Evolutionary conservation across 129 eudicot species (phyloP), one percentile per base, ranked within the genome.

Genomic region (Deinandra increscens): DNA sequence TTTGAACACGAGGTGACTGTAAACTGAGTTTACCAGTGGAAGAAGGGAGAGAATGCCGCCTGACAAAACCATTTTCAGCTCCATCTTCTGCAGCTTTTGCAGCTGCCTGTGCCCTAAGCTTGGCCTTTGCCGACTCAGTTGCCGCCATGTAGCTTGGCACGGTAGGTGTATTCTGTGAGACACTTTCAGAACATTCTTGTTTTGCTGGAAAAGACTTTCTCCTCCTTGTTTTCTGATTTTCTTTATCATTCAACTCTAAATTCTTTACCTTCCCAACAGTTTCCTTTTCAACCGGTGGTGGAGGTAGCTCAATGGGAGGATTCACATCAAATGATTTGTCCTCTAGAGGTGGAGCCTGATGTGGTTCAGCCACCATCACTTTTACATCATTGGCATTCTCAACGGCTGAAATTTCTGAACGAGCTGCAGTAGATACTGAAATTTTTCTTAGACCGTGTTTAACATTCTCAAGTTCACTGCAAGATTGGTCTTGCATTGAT

Each of bases 91-190:
- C 84, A 5, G 82, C 41, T 66, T 74, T 87, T 39, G 88, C 75
- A 48, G 90, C 64, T 10, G 77, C 94, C 70, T 87, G 97, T 46
- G 83, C 86, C 75, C 88, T 85, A 53, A 88, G 96, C 80, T 85
- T 88, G 14, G 97, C 96, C 79, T 91, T 91, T 29, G 93, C 97
- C 18, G 97, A 88, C 75, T 81, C 81, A 60, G 97, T 88, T 45
- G 97, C 96, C 8, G 84, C 86, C 97, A 91, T 88, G 75, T 91
- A 88, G 48, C 97, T 91, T 9, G 96, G 97, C 86, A 91, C 65
- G 4, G 84, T 79, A 5, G 85, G 86, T 14, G 84, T 61, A 48
- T 84, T 90, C 77, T 82, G 95, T 5, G 82, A 70, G 19, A 78
- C 78, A 64, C 75, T 84, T 73, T 90, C 91, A 26, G 87, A 34